phyloP scores from a whole-genome alignment of 2,329 filamentous ascomycete species.

The Trichoderma guizhouense region DNA sequence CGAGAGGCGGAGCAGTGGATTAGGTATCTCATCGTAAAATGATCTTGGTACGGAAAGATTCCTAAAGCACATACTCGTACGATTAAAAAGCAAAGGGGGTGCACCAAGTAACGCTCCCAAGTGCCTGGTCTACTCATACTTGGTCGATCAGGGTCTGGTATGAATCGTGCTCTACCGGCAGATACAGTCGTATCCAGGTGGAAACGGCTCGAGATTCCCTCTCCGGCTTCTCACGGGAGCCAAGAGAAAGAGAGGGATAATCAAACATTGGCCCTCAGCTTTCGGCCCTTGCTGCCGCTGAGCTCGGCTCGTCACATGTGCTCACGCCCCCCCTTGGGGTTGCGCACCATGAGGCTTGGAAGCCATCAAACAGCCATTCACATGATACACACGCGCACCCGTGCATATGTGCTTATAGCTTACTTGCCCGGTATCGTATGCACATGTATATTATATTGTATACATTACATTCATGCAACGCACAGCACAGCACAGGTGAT shows the following conservation, averaged over 20 bases:
- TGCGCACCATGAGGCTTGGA: not conserved
- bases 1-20: not conserved
- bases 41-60: not conserved
- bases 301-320: not conserved
- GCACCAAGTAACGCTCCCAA: not conserved
- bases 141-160: not conserved
- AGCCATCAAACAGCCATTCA: conserved; percentile 7
- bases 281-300: not conserved
- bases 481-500: not conserved
- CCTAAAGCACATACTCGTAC: not conserved
- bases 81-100: not conserved
- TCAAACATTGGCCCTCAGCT: not conserved
- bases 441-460: not conserved
- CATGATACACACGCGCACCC: not conserved
- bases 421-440: not conserved
- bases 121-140: not conserved
- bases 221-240: not conserved
- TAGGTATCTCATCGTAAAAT: not conserved
- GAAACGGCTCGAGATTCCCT: not conserved
- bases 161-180: not conserved
- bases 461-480: not conserved
- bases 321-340: not conserved
- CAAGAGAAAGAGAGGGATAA: not conserved
- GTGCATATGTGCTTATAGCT: conserved; percentile 5
- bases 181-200: not conserved